Conservation (phyloP, 192 early-diverging fungal genomes). For the Coemansia asiatica region DNA sequence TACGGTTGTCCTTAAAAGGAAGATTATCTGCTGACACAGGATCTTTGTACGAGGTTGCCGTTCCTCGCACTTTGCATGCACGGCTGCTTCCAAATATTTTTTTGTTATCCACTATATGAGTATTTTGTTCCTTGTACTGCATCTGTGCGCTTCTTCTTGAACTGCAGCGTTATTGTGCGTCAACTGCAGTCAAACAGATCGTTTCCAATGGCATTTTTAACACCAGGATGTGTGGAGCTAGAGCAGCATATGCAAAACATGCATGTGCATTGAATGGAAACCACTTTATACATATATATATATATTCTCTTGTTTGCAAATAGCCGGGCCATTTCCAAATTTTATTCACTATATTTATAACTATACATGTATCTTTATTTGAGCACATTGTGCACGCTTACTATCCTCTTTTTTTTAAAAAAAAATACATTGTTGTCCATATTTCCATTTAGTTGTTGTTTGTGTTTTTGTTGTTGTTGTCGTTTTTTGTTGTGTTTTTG, state of each 20-base stretch:
- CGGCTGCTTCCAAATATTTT: neutral
- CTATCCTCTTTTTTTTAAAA: neutral
- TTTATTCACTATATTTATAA: neutral
- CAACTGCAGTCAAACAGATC: neutral
- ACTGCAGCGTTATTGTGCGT: conserved; percentile 11
- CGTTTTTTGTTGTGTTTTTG: too few species aligned
- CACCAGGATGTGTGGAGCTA: neutral
- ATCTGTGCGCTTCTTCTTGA: conserved; percentile 3
- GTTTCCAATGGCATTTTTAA: neutral
- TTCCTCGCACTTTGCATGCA: neutral
- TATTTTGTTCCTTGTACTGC: neutral
- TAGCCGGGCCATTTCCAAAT: conserved; percentile 1
- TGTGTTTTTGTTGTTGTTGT: too few species aligned
- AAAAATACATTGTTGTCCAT: too few species aligned
- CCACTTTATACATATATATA: neutral
- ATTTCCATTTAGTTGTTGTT: neutral
- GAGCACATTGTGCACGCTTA: too few species aligned
- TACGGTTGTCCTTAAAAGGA: neutral
- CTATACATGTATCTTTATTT: neutral
- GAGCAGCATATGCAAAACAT: neutral
- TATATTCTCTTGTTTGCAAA: conserved; percentile 1
- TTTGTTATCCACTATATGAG: neutral
- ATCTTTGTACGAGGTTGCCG: neutral
- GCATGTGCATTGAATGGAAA: neutral
- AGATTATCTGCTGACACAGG: conserved; percentile 5